These are phyloP conservation scores for Mycena alexandri DNA, from an alignment of 768 basidiomycete species.

Conservation along the genomic window DNA sequence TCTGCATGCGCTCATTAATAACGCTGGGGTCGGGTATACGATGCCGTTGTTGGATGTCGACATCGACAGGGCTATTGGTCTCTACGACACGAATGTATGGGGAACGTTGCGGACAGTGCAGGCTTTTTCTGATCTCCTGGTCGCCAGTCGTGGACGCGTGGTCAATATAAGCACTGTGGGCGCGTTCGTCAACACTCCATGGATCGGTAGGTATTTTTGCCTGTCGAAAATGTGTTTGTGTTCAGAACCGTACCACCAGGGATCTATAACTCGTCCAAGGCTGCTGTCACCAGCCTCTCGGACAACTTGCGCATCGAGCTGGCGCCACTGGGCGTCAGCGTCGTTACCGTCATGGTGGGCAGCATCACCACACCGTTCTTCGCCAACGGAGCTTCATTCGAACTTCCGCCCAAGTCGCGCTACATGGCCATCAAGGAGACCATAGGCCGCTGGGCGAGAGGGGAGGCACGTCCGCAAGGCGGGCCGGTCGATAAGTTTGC, in stretches of 20 bases:
- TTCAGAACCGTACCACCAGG: too few relatives aligned
- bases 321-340: slow-evolving; percentile 11
- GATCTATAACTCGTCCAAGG: slow-evolving; percentile 15
- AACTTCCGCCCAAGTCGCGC: slow-evolving; percentile 9
- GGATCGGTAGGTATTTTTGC: slow-evolving; percentile 8
- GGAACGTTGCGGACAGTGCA: slow-evolving; percentile 17
- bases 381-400: slow-evolving; percentile 8
- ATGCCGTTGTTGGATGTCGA: slow-evolving; percentile 16
- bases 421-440: slow-evolving; percentile 7
- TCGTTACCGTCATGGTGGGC: slow-evolving; percentile 17
- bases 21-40: slow-evolving; percentile 12
- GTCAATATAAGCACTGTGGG: slow-evolving; percentile 18
- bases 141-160: slow-evolving; percentile 11
- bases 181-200: slow-evolving; percentile 6
- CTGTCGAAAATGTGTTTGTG: too few relatives aligned
- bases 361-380: background rate
- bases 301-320: slow-evolving; percentile 17
- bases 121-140: slow-evolving; percentile 9
- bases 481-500: slow-evolving; percentile 2
- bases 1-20: slow-evolving; percentile 12
- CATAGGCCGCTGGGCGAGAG: slow-evolving; percentile 6
- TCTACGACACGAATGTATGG: slow-evolving; percentile 13
- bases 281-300: slow-evolving; percentile 10
- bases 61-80: slow-evolving; percentile 4
- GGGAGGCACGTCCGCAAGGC: slow-evolving; percentile 4